Conservation (phyloP, 805 yeast genomes). For the Nakazawaea wyomingensis region DNA sequence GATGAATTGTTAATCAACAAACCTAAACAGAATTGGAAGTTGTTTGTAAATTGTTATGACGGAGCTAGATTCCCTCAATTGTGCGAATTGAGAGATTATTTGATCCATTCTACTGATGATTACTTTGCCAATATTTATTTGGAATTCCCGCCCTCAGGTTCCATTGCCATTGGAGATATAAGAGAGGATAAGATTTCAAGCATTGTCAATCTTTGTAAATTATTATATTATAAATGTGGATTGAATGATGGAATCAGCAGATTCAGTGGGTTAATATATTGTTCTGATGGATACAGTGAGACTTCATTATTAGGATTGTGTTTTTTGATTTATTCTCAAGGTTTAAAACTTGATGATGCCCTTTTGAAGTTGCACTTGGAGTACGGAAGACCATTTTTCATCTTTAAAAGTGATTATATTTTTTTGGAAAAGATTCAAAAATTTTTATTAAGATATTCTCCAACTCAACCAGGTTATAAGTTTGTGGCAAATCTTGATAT, state of each 20-base stretch:
- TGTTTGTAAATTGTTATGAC: conserved; percentile 55
- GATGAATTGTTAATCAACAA: conserved; percentile 36
- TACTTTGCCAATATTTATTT: conserved; percentile 27
- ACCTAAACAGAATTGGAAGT: conserved; percentile 50
- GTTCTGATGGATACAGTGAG: conserved; percentile 92
- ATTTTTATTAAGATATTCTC: conserved; percentile 56
- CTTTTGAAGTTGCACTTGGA: conserved; percentile 55
- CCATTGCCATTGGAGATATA: conserved; percentile 70
- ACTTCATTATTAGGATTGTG: conserved; percentile 71
- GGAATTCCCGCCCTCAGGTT: conserved; percentile 83
- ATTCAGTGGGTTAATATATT: conserved; percentile 55
- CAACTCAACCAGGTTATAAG: conserved; percentile 25
- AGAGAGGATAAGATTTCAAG: conserved; percentile 56
- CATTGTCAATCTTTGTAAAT: conserved; percentile 64
- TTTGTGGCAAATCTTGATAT: conserved; percentile 2
- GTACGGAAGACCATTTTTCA: conserved; percentile 75
- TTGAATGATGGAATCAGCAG: conserved; percentile 15
- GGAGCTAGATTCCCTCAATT: conserved; percentile 50
- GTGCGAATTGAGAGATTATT: conserved; percentile 27
- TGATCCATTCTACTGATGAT: conserved; percentile 14
- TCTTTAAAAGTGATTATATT: conserved; percentile 71
- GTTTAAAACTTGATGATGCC: conserved; percentile 58
- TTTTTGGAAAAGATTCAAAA: conserved; percentile 62
- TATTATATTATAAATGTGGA: conserved; percentile 43
- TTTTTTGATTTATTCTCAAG: conserved; percentile 65